These are phyloP conservation scores for Erigeron philadelphicus DNA, from an alignment of 140 eudicot genomes.

Conservation along the genomic window DNA sequence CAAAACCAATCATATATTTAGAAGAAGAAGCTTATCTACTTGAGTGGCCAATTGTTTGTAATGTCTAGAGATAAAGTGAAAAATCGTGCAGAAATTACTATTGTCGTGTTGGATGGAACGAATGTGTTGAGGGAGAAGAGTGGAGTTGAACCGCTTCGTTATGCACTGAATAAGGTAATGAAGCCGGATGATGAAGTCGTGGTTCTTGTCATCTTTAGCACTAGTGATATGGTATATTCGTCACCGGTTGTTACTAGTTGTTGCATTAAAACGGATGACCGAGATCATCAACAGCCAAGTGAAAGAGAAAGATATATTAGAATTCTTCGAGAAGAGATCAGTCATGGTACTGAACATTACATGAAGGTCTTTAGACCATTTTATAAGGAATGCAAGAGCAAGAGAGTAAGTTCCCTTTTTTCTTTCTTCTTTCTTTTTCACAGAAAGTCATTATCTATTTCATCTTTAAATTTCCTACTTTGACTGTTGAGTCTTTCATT, in stretches of 20 bases:
- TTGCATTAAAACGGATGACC: conserved; percentile 29
- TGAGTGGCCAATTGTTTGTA: not conserved
- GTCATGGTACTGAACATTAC: conserved; percentile 27
- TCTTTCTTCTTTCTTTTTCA: not conserved
- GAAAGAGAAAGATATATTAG: conserved; percentile 26
- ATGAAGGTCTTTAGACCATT: conserved; percentile 32
- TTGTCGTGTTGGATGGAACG: conserved; percentile 42
- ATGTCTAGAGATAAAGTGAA: conserved; percentile 19
- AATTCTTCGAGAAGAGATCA: conserved; percentile 38
- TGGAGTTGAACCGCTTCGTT: conserved; percentile 33
- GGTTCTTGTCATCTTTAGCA: conserved; percentile 39
- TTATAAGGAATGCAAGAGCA: conserved; percentile 35
- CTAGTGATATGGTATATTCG: conserved; percentile 14
- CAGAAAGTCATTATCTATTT: not conserved
- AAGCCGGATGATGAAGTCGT: conserved; percentile 33
- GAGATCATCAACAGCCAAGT: conserved; percentile 22
- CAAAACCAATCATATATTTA: conserved; percentile 7
- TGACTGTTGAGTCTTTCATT: too few species aligned
- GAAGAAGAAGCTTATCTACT: not conserved
- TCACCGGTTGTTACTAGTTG: conserved; percentile 33
- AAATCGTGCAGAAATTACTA: conserved; percentile 19
- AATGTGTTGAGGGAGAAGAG: conserved; percentile 27
- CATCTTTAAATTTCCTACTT: not conserved
- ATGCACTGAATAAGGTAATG: conserved; percentile 31
- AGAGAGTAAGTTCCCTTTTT: conserved; percentile 29